A percentile compares a stretch with the other conserved stretches of the same genome.
These are phyloP conservation scores for Flueggea neowawraea DNA, from an alignment of 441 rosid genomes.

Conservation along the genomic window DNA sequence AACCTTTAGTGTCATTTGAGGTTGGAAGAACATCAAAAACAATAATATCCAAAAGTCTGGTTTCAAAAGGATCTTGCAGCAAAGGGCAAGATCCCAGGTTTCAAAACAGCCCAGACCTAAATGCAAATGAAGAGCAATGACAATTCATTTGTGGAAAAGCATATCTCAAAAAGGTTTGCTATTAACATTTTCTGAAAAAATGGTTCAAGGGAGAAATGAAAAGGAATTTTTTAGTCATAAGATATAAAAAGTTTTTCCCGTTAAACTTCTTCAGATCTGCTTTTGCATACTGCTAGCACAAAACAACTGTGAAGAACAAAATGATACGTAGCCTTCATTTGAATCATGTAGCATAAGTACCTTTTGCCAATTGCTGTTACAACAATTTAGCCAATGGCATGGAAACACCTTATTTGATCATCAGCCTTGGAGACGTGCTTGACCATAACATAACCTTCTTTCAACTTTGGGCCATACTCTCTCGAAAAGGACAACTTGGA, in stretches of 20 bases:
- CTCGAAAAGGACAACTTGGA: slow-evolving; percentile 84
- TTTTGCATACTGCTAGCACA: no score
- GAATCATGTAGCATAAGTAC: slow-evolving; percentile 25
- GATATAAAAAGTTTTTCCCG: no score
- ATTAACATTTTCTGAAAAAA: not conserved
- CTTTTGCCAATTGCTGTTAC: slow-evolving; percentile 93
- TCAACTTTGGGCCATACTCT: slow-evolving; percentile 95
- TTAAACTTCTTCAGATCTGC: no score
- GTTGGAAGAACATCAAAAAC: slow-evolving; percentile 86
- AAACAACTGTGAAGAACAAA: no score
- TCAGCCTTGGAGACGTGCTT: slow-evolving; percentile 64
- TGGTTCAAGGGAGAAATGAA: not conserved
- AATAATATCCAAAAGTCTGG: slow-evolving; percentile 80
- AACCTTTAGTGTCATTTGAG: slow-evolving; percentile 59
- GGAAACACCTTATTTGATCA: slow-evolving; percentile 57
- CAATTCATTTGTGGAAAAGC: not conserved
- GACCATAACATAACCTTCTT: slow-evolving; percentile 89
- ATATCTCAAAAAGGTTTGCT: not conserved
- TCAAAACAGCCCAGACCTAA: slow-evolving; percentile 98
- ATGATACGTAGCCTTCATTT: no score
- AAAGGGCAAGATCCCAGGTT: slow-evolving; percentile 98
- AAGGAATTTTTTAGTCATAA: not conserved
- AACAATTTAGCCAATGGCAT: slow-evolving; percentile 68
- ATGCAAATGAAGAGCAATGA: slow-evolving; percentile 12
- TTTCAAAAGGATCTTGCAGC: slow-evolving; percentile 75